These are phyloP conservation scores for Rhizopogon sp. DNA, from an alignment of 768 basidiomycete species.

Conservation along the genomic window DNA sequence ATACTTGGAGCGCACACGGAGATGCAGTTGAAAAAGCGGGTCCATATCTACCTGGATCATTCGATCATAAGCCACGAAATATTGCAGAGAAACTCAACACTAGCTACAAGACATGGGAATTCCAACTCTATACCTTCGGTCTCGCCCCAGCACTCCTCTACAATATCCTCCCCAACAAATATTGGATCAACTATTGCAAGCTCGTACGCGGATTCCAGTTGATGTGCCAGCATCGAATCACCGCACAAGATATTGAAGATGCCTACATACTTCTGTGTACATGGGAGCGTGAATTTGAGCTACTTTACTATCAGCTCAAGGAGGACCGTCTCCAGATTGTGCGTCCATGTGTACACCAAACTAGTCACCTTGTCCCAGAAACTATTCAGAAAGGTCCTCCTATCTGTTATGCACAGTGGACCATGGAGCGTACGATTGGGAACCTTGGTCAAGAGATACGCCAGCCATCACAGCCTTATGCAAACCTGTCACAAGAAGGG, in stretches of 20 bases:
- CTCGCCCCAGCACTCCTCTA: conserved; percentile 14
- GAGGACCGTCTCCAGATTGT: conserved; percentile 23
- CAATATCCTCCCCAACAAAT: conserved; percentile 8
- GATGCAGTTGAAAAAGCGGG: conserved; percentile 5
- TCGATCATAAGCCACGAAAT: conserved; percentile 27
- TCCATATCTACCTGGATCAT: conserved; percentile 19
- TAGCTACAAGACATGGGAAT: conserved; percentile 37
- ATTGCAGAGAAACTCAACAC: conserved; percentile 30
- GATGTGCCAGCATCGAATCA: conserved; percentile 14
- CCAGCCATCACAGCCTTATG: background rate
- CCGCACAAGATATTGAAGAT: conserved; percentile 2
- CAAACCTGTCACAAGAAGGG: too few relatives aligned
- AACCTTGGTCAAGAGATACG: conserved; percentile 22
- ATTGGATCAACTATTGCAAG: conserved; percentile 18
- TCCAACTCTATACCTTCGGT: conserved; percentile 19
- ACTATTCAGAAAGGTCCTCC: conserved; percentile 16
- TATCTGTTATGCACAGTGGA: conserved; percentile 22
- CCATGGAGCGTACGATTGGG: conserved; percentile 24
- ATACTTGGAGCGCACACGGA: conserved; percentile 18
- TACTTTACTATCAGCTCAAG: conserved; percentile 18
- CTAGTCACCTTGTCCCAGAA: conserved; percentile 19
- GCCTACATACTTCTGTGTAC: conserved; percentile 10
- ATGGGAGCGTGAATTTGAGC: conserved; percentile 24
- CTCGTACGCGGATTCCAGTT: conserved; percentile 14
- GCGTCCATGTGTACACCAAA: conserved; percentile 19